Base-by-base conservation (phyloP, 768 basidiomycete species). In the Suillus variegatus region DNA sequence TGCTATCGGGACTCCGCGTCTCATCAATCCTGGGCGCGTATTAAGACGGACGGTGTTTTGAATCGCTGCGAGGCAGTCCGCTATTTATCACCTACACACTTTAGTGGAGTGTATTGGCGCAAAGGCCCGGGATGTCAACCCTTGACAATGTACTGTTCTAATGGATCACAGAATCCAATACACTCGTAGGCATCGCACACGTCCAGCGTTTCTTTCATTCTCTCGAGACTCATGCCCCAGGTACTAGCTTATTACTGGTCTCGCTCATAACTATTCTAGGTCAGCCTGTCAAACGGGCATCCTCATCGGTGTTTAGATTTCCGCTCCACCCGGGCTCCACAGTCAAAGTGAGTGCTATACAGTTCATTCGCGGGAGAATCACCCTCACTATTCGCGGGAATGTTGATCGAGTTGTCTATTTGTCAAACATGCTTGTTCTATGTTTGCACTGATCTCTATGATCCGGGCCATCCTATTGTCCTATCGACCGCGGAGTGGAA, bases 281-380 rank as follows among this genome's bases (percentile, higher is more conserved):
- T 6, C 40, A 41, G 22, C 40, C 57, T 41, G 41, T 58, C 40
- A 58, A 40, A 56, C 36, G 22, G 13, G 36, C 22, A 14, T 41
- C 41, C 40, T 58, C 57, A 58, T 10, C 57, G 38, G 57, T 41
- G 22, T 58, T 41, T 58, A 6, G 22, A 28, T 58, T 41, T 36
- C 8, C 22, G 10, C 22, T 18, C 5, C 40, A 38, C 38, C 16
- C 8, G 9, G 57, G 38, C 22, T 40, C 1, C 38, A 6, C 22
- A 12, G 22, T 28, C 40, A 60, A 20, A 25, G 41, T 20, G 40
- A 25, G 41, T 20, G 40, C 16, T 13, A 60, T 28, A 20, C 18
- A 60, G 1, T 38, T 20, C 40, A 28, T 60, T 60, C 57, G 57
- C 57, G 57, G 57, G 40, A 43, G 57, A 60, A 60, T 43, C 57